These are phyloP conservation scores for Botrytis elliptica DNA, from an alignment of 2,329 filamentous ascomycete genomes.

Conservation along the genomic window DNA sequence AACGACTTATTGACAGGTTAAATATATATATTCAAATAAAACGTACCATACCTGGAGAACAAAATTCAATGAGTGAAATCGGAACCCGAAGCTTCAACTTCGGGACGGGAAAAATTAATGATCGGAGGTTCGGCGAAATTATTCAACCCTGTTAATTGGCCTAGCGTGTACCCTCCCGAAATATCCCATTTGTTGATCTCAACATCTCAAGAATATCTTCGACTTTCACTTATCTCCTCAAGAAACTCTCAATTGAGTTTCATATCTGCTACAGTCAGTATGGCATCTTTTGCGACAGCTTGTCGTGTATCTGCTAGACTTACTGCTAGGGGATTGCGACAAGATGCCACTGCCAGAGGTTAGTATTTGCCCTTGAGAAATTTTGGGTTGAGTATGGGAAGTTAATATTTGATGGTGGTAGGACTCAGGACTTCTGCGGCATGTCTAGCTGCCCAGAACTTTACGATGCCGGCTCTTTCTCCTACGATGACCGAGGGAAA, in stretches of 20 bases:
- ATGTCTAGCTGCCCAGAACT: conserved; percentile 74
- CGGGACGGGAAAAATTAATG: conserved; percentile 24
- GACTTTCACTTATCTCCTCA: conserved; percentile 24
- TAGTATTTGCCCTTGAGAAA: conserved; percentile 37
- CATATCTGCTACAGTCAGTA: conserved; percentile 42
- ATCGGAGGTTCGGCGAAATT: conserved; percentile 30
- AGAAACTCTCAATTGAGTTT: conserved; percentile 37
- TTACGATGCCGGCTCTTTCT: conserved; percentile 87
- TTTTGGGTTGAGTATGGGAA: conserved; percentile 18
- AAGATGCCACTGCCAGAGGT: conserved; percentile 59
- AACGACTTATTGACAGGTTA: not conserved
- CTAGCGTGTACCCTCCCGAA: conserved; percentile 25
- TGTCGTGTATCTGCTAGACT: conserved; percentile 64
- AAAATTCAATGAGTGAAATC: not conserved
- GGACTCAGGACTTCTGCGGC: conserved; percentile 63
- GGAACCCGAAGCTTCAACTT: not conserved
- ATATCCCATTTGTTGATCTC: conserved; percentile 25
- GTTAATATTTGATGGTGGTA: conserved; percentile 39
- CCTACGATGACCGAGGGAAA: conserved; percentile 94
- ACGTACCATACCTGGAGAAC: conserved; percentile 25
- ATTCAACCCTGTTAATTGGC: conserved; percentile 1
- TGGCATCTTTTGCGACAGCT: conserved; percentile 66
- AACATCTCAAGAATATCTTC: conserved; percentile 26
- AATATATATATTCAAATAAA: not conserved
- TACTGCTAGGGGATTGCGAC: conserved; percentile 52